Percentiles rank a stretch among this genome's conserved stretches.
Evolutionary conservation across 192 early-diverging fungal species (phyloP).

Genomic region (Mortierella claussenii): DNA sequence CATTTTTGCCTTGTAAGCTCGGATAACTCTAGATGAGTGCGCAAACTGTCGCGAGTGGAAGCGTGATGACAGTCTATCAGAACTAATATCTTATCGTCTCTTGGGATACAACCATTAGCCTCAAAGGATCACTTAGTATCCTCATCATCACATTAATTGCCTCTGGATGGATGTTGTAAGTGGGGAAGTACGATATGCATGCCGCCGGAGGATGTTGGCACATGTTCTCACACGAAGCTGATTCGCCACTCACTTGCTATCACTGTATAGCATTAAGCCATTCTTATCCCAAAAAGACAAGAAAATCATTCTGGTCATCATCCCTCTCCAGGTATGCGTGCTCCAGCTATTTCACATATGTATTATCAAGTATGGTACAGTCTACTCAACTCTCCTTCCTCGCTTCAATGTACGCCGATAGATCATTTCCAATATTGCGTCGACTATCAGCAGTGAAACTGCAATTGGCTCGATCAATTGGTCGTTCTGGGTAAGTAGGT

Average conservation of each 20-base stretch:
- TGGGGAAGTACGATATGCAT: background rate
- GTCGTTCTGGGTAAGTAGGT: slow-evolving; percentile 63
- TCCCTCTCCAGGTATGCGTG: slow-evolving; percentile 58
- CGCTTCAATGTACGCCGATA: no score
- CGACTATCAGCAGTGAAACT: slow-evolving; percentile 56
- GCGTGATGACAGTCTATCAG: no score
- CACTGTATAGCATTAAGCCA: slow-evolving; percentile 62
- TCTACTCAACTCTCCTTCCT: no score
- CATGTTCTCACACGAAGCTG: no score
- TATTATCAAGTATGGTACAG: no score
- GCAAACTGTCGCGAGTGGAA: no score
- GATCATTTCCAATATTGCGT: slow-evolving; percentile 62
- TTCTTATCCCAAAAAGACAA: slow-evolving; percentile 65
- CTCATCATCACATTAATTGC: slow-evolving; percentile 64
- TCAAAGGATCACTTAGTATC: slow-evolving; percentile 63
- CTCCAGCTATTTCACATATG: no score
- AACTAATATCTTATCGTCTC: no score
- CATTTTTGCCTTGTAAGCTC: slow-evolving; percentile 62
- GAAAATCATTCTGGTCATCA: slow-evolving; percentile 59
- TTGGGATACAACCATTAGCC: no score
- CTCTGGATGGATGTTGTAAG: slow-evolving; percentile 67
- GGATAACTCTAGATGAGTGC: no score
- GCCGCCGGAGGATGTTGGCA: no score
- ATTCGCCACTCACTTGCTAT: no score
- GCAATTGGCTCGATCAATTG: slow-evolving; percentile 64